Base-by-base conservation (phyloP, 441 rosid genomes). In the Dalechampia spathulata region DNA sequence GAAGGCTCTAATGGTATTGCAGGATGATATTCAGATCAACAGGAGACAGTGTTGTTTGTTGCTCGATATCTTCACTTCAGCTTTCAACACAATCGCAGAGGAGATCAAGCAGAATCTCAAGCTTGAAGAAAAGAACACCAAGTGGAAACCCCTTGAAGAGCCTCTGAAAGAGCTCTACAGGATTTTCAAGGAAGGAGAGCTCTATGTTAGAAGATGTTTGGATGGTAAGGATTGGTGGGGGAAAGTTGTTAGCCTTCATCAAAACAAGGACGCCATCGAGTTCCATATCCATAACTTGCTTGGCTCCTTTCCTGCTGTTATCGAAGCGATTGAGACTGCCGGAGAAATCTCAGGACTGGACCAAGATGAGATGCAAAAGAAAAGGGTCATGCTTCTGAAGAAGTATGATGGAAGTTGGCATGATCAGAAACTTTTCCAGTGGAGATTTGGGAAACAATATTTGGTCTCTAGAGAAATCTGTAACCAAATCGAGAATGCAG, bases 211-310 rank as follows among this genome's bases (percentile, higher is more conserved):
- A 44, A 82, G 76, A n/a, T 85, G 96, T 49, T 76, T 94, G 76
- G 95, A 92, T 44, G 58, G 47, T 49, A 87, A 73, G 69, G 86
- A 87, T 43, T 94, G 97, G 96, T 86, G 96, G 95, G 84, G 78
- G 0, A 84, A 86, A 63, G 95, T 74, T 5, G 70, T 94, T 52
- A 65, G 52, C 65, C 81, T 94, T 52, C 83, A 85, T 57, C 91
- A 87, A 45, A 94, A 79, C 81, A 80, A 75, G 55, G 99, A 94
- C 43, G 81, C 83, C 26, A 71, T 90, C 28, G 94, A 90, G 58
- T 75, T 84, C 30, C 94, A 90, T 55, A 74, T 94, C 30, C 96
- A 90, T 66, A 94, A 94, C 70, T 62, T 94, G 78, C 69, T 85
- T 32, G 75, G 69, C 66, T 76, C 68, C 66, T 85, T 87, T 23